Conservation (phyloP, 1,284 basidiomycete species). For the Vanrija sp. region DNA sequence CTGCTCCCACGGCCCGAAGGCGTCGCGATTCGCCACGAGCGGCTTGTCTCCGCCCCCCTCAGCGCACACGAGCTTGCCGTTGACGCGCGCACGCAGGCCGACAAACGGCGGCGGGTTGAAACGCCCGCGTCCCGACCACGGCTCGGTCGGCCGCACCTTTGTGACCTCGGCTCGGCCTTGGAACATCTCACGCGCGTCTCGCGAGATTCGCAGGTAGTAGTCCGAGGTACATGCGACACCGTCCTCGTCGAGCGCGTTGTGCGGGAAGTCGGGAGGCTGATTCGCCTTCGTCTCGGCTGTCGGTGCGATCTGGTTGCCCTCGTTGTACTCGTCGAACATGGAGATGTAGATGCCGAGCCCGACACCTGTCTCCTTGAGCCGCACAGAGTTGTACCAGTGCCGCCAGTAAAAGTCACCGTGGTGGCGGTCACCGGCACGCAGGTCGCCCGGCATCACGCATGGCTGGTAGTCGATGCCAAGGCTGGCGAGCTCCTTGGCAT, state of each 20-base stretch:
- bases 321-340: constrained; percentile 24
- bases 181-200: constrained; percentile 15
- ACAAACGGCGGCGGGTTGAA: background rate
- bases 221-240: constrained; percentile 16
- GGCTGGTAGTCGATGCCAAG: constrained; percentile 18
- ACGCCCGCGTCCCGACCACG: constrained; percentile 11
- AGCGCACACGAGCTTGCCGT: constrained; percentile 11
- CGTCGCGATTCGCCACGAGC: constrained; percentile 3
- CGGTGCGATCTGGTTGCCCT: constrained; percentile 19
- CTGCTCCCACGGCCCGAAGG: constrained; percentile 7
- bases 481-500: constrained; percentile 6
- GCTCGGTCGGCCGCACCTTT: constrained; percentile 11
- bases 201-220: constrained; percentile 20
- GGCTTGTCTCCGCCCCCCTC: constrained; percentile 7
- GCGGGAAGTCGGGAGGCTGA: constrained; percentile 13
- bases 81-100: constrained; percentile 4
- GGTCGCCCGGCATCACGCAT: constrained; percentile 19
- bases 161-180: constrained; percentile 2
- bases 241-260: constrained; percentile 18
- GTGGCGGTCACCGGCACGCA: constrained; percentile 3
- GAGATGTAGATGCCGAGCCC: constrained; percentile 12
- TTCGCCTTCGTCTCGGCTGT: constrained; percentile 13
- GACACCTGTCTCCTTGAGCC: constrained; percentile 2
- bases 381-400: constrained; percentile 13
- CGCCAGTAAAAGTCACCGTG: constrained; percentile 24